A percentile compares a stretch with the other conserved stretches of the same genome.
phyloP scores from a whole-genome alignment of 371 early-diverging fungal genomes.

The Syncephalastrum contaminatum region DNA sequence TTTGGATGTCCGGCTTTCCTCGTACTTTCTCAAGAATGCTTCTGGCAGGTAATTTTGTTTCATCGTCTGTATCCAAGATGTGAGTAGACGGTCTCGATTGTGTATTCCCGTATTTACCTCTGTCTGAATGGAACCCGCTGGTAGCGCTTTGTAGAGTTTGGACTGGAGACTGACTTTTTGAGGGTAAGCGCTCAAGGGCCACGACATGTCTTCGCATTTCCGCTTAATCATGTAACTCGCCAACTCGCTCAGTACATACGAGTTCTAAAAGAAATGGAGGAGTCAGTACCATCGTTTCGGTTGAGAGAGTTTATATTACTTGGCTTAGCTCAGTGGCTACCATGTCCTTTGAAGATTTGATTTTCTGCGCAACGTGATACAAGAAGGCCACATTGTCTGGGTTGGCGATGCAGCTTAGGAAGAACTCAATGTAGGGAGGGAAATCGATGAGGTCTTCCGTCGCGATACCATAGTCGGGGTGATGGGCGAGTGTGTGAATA shows the following conservation, averaged over 20 bases:
- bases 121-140: constrained; percentile 33
- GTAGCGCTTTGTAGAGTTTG: constrained; percentile 54
- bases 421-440: constrained; percentile 79
- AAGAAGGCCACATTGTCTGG: constrained; percentile 84
- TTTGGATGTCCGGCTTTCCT: constrained; percentile 1
- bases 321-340: constrained; percentile 41
- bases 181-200: constrained; percentile 73
- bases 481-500: constrained; percentile 83
- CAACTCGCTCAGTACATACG: constrained; percentile 84
- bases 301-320: constrained; percentile 31
- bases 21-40: constrained; percentile 1
- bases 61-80: constrained; percentile 1
- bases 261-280: constrained; percentile 46
- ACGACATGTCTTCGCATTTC: constrained; percentile 61
- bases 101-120: constrained; percentile 33
- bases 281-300: neutral
- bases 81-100: neutral
- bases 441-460: constrained; percentile 52
- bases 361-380: constrained; percentile 69
- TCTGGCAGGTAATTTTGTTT: constrained; percentile 9
- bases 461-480: constrained; percentile 81
- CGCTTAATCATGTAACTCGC: constrained; percentile 77
- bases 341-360: constrained; percentile 78
- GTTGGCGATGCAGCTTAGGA: constrained; percentile 71
- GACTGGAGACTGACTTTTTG: constrained; percentile 60